Base-by-base conservation (phyloP, 805 yeast genomes). In the Zygoascus bituminiphila region DNA sequence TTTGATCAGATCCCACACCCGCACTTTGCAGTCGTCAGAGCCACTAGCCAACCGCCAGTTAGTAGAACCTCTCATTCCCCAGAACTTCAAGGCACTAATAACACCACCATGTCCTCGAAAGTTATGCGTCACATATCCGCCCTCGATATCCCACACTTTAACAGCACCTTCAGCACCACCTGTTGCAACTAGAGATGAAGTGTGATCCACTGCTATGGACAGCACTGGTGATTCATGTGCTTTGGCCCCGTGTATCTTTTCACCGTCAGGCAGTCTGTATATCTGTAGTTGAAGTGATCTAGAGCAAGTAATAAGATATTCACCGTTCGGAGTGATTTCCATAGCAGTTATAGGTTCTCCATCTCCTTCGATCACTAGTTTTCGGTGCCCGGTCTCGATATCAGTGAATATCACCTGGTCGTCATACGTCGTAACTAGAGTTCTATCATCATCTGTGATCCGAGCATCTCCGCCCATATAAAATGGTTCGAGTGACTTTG, bases 151-250 rank as follows among this genome's bases (percentile, higher is more conserved):
- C 83, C 95, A 88, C 1, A 93, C 94, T 41, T 86, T 81, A 15
- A 89, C 84, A 38, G 81, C 76, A 43, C 98, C 98, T 65, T 93
- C 98, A 0, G 97, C 84, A 42, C 95, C 88, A 36, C 99, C 99
- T 60, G 93, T 81, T 17, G 96, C 95, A 59, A 89, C 78, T 33
- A 93, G 70, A 2, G 95, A 80, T 2, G 95, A 82, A 0, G 97
- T 87, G 2, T 76, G 62, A 64, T 93, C 98, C 20, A 77, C 78
- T 9, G 83, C 72, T 41, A 88, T 75, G 9, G 88, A 82, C 63
- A 85, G 86, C 1, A 86, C 84, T 1, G 97, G 96, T 1, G 96
- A 82, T 2, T 71, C 73, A 48, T 71, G 75, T 6, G 74, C 74
- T 51, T 67, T 69, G 19, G 62, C 45, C 3, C 62, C 50, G 22